Evolutionary conservation across 352 stramenopile species (phyloP).

Genomic region (Globisporangium nagaii): DNA sequence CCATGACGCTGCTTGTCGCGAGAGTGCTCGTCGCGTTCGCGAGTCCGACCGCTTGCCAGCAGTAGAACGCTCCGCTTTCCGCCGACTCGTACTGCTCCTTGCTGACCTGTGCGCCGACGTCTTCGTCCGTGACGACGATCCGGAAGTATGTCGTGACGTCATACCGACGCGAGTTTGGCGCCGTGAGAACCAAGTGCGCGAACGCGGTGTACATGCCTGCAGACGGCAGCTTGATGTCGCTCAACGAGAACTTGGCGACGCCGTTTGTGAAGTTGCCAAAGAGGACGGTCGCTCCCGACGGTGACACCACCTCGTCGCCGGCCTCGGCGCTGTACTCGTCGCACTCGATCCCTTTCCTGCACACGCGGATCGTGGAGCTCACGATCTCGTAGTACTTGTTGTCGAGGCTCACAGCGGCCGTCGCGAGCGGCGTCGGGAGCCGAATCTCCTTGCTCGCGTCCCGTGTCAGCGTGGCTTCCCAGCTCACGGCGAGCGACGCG

Average conservation of each 20-base stretch:
- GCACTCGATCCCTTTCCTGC: conserved; percentile 23
- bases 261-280: conserved; percentile 29
- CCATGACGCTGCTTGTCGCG: conserved; percentile 24
- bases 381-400: conserved; percentile 43
- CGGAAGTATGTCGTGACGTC: conserved; percentile 55
- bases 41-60: conserved; percentile 33
- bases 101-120: conserved; percentile 17
- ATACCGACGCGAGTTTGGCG: conserved; percentile 25
- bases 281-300: not conserved
- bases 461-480: conserved; percentile 27
- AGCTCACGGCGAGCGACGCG: conserved; percentile 18
- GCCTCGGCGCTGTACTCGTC: conserved; percentile 32
- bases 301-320: not conserved
- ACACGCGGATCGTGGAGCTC: conserved; percentile 39
- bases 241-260: conserved; percentile 28
- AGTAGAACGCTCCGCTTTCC: conserved; percentile 31
- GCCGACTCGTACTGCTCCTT: conserved; percentile 20
- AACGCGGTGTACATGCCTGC: conserved; percentile 34
- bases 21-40: conserved; percentile 12
- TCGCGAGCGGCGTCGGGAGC: conserved; percentile 35
- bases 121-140: conserved; percentile 27
- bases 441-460: conserved; percentile 32
- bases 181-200: conserved; percentile 37
- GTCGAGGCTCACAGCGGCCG: conserved; percentile 15
- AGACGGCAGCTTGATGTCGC: conserved; percentile 22